These are phyloP conservation scores for Kodamaea plutei DNA, from an alignment of 1,139 yeast genomes.

Conservation along the genomic window DNA sequence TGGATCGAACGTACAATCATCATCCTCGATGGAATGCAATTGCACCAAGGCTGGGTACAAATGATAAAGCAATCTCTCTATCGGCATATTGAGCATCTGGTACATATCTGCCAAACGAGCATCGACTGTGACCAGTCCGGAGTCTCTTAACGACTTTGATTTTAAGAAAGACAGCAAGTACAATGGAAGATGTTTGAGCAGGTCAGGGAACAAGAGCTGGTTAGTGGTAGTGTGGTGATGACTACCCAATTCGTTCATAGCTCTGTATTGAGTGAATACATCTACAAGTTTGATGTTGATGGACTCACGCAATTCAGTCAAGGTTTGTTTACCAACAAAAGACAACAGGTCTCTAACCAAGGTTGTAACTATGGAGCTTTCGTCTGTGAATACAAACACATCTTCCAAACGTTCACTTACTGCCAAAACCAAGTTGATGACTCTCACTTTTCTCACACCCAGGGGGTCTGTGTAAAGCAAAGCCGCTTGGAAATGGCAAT, in stretches of 20 bases:
- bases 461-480: slow-evolving; percentile 71
- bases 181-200: slow-evolving; percentile 69
- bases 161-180: slow-evolving; percentile 69
- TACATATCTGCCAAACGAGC: slow-evolving; percentile 57
- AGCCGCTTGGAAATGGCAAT: slow-evolving; percentile 91
- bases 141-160: slow-evolving; percentile 54
- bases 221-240: slow-evolving; percentile 48
- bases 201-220: slow-evolving; percentile 78
- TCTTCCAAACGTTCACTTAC: slow-evolving; percentile 72
- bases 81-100: slow-evolving; percentile 51
- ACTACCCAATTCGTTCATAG: slow-evolving; percentile 45
- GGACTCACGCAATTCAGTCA: slow-evolving; percentile 59
- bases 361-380: slow-evolving; percentile 72
- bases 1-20: slow-evolving; percentile 47
- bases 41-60: slow-evolving; percentile 82
- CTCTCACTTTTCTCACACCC: slow-evolving; percentile 82
- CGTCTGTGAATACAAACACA: slow-evolving; percentile 79
- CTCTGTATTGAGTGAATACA: slow-evolving; percentile 73
- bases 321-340: slow-evolving; percentile 56
- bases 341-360: slow-evolving; percentile 67
- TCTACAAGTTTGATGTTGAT: slow-evolving; percentile 65
- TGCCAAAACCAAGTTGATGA: slow-evolving; percentile 76
- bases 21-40: slow-evolving; percentile 59
- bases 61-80: slow-evolving; percentile 57
- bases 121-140: slow-evolving; percentile 47